Conservation (phyloP, 73 alveolate genomes). For the Stentor coeruleus region DNA sequence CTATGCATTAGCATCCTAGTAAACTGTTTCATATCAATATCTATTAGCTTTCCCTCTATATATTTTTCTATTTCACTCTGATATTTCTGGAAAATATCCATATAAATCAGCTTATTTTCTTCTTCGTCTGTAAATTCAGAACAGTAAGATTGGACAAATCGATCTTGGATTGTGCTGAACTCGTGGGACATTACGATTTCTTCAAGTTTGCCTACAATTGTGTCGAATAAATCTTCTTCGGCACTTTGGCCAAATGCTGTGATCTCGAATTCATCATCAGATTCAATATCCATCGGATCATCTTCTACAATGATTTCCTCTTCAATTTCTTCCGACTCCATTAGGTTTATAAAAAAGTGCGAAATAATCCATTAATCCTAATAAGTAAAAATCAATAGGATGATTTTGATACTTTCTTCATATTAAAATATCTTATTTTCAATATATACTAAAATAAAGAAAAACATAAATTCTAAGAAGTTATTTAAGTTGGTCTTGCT, state of each 20-base stretch:
- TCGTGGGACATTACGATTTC: not conserved
- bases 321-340: too few species aligned
- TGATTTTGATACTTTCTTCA: too few species aligned
- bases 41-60: not conserved
- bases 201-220: not conserved
- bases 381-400: too few species aligned
- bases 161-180: not conserved
- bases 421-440: too few species aligned
- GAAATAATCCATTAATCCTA: too few species aligned
- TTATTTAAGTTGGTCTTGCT: too few species aligned
- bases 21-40: slow-evolving; percentile 16
- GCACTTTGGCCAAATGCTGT: not conserved
- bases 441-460: too few species aligned
- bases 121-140: not conserved
- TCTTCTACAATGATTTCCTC: too few species aligned
- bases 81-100: slow-evolving; percentile 24
- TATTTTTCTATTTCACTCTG: not conserved
- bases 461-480: too few species aligned
- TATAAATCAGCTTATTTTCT: slow-evolving; percentile 19
- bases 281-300: not conserved
- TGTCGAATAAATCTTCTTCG: slow-evolving; percentile 9
- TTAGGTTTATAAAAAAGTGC: too few species aligned
- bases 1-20: slow-evolving; percentile 4
- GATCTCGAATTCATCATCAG: slow-evolving; percentile 2
- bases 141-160: not conserved